Percentiles rank a stretch among this genome's conserved stretches.
Evolutionary conservation across 1,284 basidiomycete genomes (phyloP).

Genomic region (Golubevia pallescens): DNA sequence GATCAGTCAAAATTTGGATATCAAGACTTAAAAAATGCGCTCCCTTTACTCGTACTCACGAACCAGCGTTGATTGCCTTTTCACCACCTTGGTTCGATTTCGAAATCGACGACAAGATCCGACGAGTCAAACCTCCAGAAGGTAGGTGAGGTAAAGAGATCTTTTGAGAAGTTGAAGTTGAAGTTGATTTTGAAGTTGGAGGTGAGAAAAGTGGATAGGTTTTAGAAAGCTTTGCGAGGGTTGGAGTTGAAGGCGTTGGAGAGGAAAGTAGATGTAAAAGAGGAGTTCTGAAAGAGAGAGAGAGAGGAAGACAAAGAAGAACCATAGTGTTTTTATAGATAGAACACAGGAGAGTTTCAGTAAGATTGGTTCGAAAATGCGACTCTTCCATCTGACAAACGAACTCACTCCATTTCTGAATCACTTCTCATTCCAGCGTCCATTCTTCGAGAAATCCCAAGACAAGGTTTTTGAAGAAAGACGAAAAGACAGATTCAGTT

Average conservation of each 20-base stretch:
- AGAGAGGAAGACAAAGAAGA: no score
- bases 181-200: conserved; percentile 1
- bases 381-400: no score
- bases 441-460: conserved; percentile 12
- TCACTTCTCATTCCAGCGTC: conserved; percentile 44
- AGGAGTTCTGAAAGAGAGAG: conserved; percentile 19
- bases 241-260: background rate
- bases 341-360: no score
- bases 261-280: conserved; percentile 10
- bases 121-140: conserved; percentile 22
- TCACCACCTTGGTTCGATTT: background rate
- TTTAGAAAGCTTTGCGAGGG: background rate
- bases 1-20: no score
- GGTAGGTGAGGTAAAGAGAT: conserved; percentile 28
- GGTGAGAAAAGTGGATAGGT: background rate
- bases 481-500: background rate
- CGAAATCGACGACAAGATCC: conserved; percentile 10
- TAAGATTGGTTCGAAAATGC: no score
- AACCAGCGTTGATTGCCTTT: conserved; percentile 10
- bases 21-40: no score
- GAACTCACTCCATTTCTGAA: conserved; percentile 20
- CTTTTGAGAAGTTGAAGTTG: no score
- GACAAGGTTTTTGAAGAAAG: no score
- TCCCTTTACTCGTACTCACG: no score
- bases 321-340: no score